Evolutionary conservation across 2,329 filamentous ascomycete genomes (phyloP), one percentile per base, ranked within the genome.

Genomic region (Canariomyces notabilis): DNA sequence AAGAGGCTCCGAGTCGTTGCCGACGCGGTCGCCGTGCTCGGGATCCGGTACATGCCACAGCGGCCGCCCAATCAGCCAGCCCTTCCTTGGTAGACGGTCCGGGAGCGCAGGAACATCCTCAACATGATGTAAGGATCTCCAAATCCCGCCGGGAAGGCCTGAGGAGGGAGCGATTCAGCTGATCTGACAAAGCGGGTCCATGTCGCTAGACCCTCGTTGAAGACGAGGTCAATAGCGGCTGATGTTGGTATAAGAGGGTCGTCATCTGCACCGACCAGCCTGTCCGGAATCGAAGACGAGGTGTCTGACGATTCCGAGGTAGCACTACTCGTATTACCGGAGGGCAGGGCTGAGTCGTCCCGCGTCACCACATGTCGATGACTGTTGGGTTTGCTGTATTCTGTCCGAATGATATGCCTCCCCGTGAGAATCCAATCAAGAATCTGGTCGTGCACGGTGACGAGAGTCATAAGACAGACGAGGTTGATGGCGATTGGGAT

Each of bases 31-130:
- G 1, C 31, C 37, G 15, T 23, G 43, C 16, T 40, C 43, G 29
- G 36, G 43, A 40, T 46, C 43, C n/a, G 43, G 43, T 14, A 46
- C 31, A 36, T 46, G 43, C 43, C 37, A 46, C 22, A 43, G 16
- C 18, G 37, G 37, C 16, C 31, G 20, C n/a, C 43, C 43, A 23
- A 19, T 14, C 5, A 46, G 22, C 23, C 5, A 12, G 8, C 37
- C 20, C 4, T 20, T 2, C 3, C 26, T 7, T 4, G 43, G 43
- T 8, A 40, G 37, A 35, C 21, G 16, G 14, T 3, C 19, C 5
- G 37, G 43, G 31, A 46, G 43, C 14, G 43, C 43, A n/a, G 43
- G 43, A 21, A 46, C 37, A 31, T 46, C 29, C 31, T 20, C 31
- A 46, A 16, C 43, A 40, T 36, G 37, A 46, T 46, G 20, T 29